Percentiles rank a stretch among this genome's conserved stretches.
Conservation (phyloP, 345 rosid species). For the Murraya koenigii region DNA sequence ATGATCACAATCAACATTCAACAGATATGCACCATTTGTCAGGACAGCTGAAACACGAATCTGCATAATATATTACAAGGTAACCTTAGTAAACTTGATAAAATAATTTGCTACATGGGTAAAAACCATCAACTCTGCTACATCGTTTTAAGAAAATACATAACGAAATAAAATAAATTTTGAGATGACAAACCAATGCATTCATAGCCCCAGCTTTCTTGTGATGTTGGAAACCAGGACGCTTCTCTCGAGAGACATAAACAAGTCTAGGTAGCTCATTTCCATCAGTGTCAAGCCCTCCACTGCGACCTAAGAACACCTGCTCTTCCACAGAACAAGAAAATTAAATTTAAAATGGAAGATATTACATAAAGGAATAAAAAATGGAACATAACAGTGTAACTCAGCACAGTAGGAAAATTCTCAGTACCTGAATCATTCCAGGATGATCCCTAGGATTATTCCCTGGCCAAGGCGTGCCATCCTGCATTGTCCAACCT, state of each 20-base stretch:
- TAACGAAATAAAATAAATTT: not conserved
- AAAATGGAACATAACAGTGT: not conserved
- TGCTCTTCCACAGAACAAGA: slow-evolving; percentile 21
- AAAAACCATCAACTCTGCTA: not conserved
- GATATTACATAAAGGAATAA: not conserved
- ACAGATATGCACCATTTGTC: slow-evolving; percentile 95
- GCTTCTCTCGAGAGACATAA: slow-evolving; percentile 99
- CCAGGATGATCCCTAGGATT: slow-evolving; percentile 99
- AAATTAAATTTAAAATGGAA: slow-evolving; percentile 4
- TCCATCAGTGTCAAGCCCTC: slow-evolving; percentile 98
- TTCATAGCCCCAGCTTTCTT: slow-evolving; percentile 99
- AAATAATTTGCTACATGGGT: not conserved
- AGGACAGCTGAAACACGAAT: slow-evolving; percentile 98
- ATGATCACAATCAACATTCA: slow-evolving; percentile 99
- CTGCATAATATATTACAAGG: slow-evolving; percentile 44
- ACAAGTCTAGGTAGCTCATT: slow-evolving; percentile 98
- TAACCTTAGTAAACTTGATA: slow-evolving; percentile 14
- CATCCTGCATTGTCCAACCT: slow-evolving; percentile 99
- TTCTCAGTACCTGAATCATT: slow-evolving; percentile 75
- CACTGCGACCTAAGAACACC: slow-evolving; percentile 98
- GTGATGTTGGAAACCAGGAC: slow-evolving; percentile 99
- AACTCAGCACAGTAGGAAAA: slow-evolving; percentile 4
- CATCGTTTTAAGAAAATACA: not conserved
- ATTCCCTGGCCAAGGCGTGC: slow-evolving; percentile 99
- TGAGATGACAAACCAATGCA: slow-evolving; percentile 73